These are phyloP conservation scores for Myxozyma monticola DNA, from an alignment of 805 yeast genomes.

Conservation along the genomic window DNA sequence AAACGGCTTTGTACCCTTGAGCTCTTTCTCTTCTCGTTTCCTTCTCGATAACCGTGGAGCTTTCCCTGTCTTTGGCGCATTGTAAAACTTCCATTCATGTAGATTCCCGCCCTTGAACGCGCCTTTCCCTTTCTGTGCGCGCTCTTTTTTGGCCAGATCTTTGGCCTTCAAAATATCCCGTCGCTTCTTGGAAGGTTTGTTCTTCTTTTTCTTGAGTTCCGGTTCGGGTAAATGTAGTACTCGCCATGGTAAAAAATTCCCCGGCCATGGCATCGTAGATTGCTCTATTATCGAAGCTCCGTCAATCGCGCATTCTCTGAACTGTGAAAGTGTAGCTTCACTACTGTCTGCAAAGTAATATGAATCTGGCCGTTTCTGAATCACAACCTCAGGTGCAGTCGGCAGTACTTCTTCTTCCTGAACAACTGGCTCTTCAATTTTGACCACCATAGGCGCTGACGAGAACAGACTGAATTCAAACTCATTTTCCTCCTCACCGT, in stretches of 20 bases:
- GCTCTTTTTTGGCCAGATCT: not conserved
- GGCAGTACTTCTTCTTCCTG: constrained; percentile 3
- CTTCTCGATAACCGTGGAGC: constrained; percentile 4
- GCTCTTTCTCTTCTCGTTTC: constrained; percentile 1
- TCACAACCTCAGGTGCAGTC: constrained; percentile 14
- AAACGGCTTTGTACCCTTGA: constrained; percentile 3
- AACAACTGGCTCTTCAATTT: constrained; percentile 9
- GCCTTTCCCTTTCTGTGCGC: not conserved
- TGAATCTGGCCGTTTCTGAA: constrained; percentile 23
- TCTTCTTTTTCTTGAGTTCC: not conserved
- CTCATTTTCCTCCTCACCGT: too few species aligned
- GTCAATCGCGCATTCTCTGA: constrained; percentile 11
- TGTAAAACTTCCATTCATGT: constrained; percentile 19
- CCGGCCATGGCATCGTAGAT: constrained; percentile 19
- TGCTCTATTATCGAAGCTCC: constrained; percentile 19
- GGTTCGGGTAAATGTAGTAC: constrained; percentile 16
- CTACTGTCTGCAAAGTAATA: constrained; percentile 17
- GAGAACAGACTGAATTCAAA: constrained; percentile 26
- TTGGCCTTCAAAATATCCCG: constrained; percentile 7
- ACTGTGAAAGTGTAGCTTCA: constrained; percentile 2
- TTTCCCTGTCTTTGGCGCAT: constrained; percentile 4
- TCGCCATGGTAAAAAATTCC: constrained; percentile 20
- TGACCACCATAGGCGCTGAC: constrained; percentile 3
- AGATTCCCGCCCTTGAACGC: constrained; percentile 12
- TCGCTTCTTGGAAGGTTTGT: constrained; percentile 22